A percentile compares a stretch with the other conserved stretches of the same genome.
phyloP scores from a whole-genome alignment of 495 filamentous ascomycete genomes.

The Talaromyces trachyspermus region DNA sequence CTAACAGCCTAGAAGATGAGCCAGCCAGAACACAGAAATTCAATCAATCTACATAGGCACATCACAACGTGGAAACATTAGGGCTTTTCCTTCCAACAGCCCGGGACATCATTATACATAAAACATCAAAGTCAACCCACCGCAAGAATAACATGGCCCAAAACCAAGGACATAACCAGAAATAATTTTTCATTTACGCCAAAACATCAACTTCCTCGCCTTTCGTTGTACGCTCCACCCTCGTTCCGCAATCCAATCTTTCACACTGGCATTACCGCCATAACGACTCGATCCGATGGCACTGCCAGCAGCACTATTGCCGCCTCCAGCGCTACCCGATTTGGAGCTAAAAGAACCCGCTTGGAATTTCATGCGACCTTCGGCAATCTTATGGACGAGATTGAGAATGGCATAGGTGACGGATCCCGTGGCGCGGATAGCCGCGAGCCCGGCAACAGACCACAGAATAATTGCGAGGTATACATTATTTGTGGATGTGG shows the following conservation, averaged over 20 bases:
- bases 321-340: conserved; percentile 14
- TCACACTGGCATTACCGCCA: conserved; percentile 25
- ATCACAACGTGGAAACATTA: no score
- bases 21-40: conserved; percentile 9
- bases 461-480: conserved; percentile 93
- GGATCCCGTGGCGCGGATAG: conserved; percentile 77
- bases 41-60: neutral
- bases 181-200: conserved; percentile 28
- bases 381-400: conserved; percentile 73
- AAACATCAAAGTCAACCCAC: neutral
- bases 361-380: conserved; percentile 66
- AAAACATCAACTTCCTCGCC: conserved; percentile 37
- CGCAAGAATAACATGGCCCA: neutral
- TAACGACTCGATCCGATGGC: conserved; percentile 23
- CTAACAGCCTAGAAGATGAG: no score
- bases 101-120: no score
- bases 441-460: conserved; percentile 77
- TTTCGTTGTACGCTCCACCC: conserved; percentile 30
- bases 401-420: conserved; percentile 76
- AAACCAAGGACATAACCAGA: neutral
- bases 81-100: no score
- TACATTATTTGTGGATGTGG: conserved; percentile 66
- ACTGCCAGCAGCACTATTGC: conserved; percentile 19
- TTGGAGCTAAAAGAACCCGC: conserved; percentile 31
- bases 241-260: conserved; percentile 31